Conservation (phyloP, 495 filamentous ascomycete genomes). For the Apiosordaria backusii region DNA sequence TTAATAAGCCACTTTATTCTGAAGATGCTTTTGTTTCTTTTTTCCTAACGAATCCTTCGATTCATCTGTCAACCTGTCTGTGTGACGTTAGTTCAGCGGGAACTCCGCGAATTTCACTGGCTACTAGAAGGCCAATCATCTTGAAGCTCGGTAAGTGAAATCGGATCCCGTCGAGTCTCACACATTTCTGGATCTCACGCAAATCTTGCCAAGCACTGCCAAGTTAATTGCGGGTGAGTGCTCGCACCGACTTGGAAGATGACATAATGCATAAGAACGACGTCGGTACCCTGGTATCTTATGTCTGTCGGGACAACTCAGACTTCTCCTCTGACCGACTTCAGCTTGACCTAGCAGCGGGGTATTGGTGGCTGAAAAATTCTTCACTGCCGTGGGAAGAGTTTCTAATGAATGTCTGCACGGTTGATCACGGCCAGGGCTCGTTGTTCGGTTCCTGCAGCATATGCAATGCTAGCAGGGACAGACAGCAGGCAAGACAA, state of each 20-base stretch:
- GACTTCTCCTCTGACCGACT: neutral
- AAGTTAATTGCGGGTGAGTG: neutral
- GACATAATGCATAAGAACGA: neutral
- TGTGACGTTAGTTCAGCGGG: neutral
- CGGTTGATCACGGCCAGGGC: neutral
- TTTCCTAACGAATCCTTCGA: neutral
- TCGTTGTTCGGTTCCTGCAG: neutral
- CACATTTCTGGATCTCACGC: neutral
- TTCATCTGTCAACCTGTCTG: neutral
- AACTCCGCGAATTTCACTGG: no score
- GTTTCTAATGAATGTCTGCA: neutral
- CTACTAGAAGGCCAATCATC: neutral
- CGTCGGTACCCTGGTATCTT: no score
- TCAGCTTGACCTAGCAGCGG: neutral
- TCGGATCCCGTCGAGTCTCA: neutral
- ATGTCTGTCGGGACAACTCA: neutral
- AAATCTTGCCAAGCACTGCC: neutral
- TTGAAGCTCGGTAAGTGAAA: neutral
- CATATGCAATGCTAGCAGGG: neutral
- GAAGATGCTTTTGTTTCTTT: neutral
- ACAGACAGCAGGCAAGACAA: neutral
- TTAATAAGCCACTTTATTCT: neutral
- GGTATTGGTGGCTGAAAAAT: neutral
- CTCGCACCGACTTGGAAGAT: neutral
- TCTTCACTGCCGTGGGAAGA: neutral